phyloP scores from a whole-genome alignment of 2,329 filamentous ascomycete species.

The Trichoderma gracile region DNA sequence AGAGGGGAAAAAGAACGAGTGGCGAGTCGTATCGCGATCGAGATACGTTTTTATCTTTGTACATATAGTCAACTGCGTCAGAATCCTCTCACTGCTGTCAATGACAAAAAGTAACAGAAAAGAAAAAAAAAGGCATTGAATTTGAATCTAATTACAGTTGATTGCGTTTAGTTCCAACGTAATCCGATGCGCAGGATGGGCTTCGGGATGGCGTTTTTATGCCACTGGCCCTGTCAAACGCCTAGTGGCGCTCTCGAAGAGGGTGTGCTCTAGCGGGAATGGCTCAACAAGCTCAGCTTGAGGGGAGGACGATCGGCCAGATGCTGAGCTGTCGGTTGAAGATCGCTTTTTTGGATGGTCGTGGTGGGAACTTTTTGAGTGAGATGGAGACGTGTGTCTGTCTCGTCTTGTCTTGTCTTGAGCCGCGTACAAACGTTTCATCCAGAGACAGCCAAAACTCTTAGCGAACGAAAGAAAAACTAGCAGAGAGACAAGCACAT shows the following conservation, averaged over 20 bases:
- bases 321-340: no score
- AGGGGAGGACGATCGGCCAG: neutral
- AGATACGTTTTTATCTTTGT: no score
- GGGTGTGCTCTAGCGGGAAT: slow-evolving; percentile 3
- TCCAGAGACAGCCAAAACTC: neutral
- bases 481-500: neutral
- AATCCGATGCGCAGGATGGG: neutral
- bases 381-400: no score
- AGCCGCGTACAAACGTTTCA: no score
- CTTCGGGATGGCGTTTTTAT: neutral
- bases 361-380: neutral
- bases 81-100: no score
- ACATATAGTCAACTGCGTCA: no score
- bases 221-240: neutral
- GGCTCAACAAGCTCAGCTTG: neutral
- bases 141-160: neutral
- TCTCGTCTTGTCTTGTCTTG: no score
- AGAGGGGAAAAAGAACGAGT: no score
- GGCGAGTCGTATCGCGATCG: no score
- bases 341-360: no score
- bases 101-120: neutral
- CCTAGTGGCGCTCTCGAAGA: neutral
- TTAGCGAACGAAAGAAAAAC: neutral
- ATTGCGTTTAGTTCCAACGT: neutral
- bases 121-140: neutral